Conservation (phyloP, 305 asterid species). For the Solanum chacoense region DNA sequence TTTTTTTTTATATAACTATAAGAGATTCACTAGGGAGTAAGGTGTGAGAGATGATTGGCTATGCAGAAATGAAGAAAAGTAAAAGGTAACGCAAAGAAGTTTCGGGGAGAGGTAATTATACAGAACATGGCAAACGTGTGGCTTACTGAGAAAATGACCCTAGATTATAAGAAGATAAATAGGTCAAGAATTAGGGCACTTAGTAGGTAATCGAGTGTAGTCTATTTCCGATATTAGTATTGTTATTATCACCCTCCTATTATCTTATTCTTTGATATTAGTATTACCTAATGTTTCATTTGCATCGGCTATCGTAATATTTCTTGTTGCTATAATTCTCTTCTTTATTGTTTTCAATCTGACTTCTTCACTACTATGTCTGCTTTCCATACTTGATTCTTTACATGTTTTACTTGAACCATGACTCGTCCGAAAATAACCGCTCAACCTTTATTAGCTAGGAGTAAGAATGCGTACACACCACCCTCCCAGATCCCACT, state of each 20-base stretch:
- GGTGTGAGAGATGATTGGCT: background rate
- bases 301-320: too few species aligned
- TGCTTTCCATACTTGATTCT: background rate
- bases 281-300: background rate
- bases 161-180: background rate
- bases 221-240: background rate
- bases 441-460: background rate
- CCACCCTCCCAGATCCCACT: background rate
- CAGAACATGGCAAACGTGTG: rapidly evolving
- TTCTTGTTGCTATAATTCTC: background rate
- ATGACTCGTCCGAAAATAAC: rapidly evolving
- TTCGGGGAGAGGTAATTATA: background rate
- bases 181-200: background rate
- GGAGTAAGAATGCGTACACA: background rate
- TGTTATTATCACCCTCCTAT: background rate
- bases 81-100: background rate
- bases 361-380: background rate
- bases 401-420: background rate
- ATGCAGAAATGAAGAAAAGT: background rate
- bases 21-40: background rate
- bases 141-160: background rate
- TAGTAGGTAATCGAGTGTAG: background rate
- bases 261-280: background rate
- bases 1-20: too few species aligned
- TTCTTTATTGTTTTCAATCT: background rate